Base-by-base conservation (phyloP, 176 grass and related monocot species). In the Typha latifolia region DNA sequence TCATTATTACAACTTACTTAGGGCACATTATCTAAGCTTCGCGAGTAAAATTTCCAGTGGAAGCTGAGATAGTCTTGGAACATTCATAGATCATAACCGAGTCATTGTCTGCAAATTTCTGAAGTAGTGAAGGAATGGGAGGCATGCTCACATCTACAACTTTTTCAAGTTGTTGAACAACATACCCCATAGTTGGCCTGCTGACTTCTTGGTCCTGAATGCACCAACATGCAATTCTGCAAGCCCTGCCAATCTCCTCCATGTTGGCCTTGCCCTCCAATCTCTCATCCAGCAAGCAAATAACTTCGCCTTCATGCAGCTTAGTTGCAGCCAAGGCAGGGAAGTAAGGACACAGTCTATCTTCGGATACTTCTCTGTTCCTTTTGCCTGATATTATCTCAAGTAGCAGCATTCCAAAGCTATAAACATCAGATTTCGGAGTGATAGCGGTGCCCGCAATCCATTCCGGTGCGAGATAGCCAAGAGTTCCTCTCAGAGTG, bases 391-490 rank as follows among this genome's bases (percentile, higher is more conserved):
- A 88, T 49, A 84, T 15, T 32, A 88, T 74, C 66, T 88, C 81
- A 5, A 84, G 77, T 22, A 84, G 66, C 70, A 84, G 20, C 51
- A 84, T 49, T 14, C 86, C 86, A 27, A 81, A 84, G 53, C 73
- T 84, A 71, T 81, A 88, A 43, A 84, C 81, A 43, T 84, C 86
- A 5, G 81, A 74, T 68, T 88, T 88, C 20, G 81, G 66, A 12
- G 81, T 84, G 74, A 89, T 24, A 12, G 43, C 67, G 19, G 19
- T 23, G 48, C 78, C 81, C 0, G 74, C 20, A 3, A 89, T 78
- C 86, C 86, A 89, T 61, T 89, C 86, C 49, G 78, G 70, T 27
- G 81, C 81, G 20, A 88, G 81, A 51, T 84, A 88, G 1, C 81
- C 86, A n/a, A 88, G 55, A 51, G 85, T 87, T 52, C 81, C 85